A percentile compares a stretch with the other conserved stretches of the same genome.
Conservation (phyloP, 2,329 filamentous ascomycete genomes). For the Aulographum hederae region DNA sequence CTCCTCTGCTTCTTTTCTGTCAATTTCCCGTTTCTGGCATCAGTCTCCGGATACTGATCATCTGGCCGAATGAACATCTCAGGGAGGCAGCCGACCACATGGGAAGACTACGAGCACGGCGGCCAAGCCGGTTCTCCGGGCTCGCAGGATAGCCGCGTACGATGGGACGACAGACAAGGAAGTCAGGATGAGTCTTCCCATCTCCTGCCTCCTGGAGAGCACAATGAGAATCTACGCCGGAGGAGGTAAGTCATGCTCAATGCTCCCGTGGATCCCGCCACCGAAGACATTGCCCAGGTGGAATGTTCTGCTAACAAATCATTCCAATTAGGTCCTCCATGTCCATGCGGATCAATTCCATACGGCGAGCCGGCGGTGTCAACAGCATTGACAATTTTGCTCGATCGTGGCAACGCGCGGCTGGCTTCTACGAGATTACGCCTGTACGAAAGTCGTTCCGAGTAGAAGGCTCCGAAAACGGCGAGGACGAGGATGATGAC, state of each 20-base stretch:
- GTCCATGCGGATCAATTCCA: conserved; percentile 29
- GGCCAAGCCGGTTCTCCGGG: conserved; percentile 22
- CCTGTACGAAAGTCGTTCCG: conserved; percentile 62
- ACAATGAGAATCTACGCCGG: conserved; percentile 8
- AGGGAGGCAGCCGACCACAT: conserved; percentile 24
- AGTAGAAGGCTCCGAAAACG: conserved; percentile 19
- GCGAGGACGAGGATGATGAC: conserved; percentile 28
- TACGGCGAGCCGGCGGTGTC: conserved; percentile 63
- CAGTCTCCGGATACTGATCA: too few species aligned
- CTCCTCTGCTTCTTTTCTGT: too few species aligned
- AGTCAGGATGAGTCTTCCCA: conserved; percentile 1
- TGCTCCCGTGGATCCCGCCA: conserved; percentile 1
- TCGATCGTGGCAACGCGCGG: conserved; percentile 79
- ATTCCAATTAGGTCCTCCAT: conserved; percentile 22
- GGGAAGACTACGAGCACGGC: conserved; percentile 25
- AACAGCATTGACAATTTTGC: conserved; percentile 93
- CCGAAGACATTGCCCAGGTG: conserved; percentile 8
- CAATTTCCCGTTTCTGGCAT: too few species aligned
- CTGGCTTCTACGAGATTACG: conserved; percentile 73
- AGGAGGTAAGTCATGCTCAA: conserved; percentile 8
- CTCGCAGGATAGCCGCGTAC: conserved; percentile 18
- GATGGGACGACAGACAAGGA: conserved; percentile 14
- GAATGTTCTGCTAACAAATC: conserved; percentile 18
- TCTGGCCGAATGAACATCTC: conserved; percentile 9
- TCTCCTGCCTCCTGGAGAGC: conserved; percentile 3